A percentile compares a stretch with the other conserved stretches of the same genome.
Evolutionary conservation across 192 early-diverging fungal genomes (phyloP).

Genomic region (Coemansia sp.): DNA sequence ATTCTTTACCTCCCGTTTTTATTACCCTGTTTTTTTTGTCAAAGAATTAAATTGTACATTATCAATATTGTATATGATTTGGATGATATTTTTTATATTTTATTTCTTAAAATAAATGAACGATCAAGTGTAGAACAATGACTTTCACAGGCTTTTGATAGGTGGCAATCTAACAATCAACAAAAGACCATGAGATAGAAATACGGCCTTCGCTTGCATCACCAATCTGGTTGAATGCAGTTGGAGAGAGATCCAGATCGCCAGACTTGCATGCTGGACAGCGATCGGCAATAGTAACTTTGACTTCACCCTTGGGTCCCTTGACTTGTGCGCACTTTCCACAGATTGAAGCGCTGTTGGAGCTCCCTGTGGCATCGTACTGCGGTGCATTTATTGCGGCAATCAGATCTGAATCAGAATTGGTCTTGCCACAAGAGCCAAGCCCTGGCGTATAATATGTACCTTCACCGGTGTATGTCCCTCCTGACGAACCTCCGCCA

Average conservation of each 20-base stretch:
- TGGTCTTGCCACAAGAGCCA: slow-evolving; percentile 56
- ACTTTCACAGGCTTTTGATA: too few relatives aligned
- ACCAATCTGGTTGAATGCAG: slow-evolving; percentile 58
- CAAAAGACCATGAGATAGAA: slow-evolving; percentile 56
- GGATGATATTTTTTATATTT: too few relatives aligned
- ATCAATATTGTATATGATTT: too few relatives aligned
- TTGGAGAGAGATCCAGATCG: slow-evolving; percentile 57
- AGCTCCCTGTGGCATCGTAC: slow-evolving; percentile 54
- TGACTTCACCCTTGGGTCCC: slow-evolving; percentile 48
- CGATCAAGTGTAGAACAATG: too few relatives aligned
- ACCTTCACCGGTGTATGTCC: slow-evolving; percentile 56
- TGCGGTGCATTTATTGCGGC: slow-evolving; percentile 60
- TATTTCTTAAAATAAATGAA: too few relatives aligned
- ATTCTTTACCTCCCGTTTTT: neutral
- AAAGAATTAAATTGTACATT: too few relatives aligned
- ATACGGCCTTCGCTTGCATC: slow-evolving; percentile 50
- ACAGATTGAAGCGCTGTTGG: slow-evolving; percentile 51
- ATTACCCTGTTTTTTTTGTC: neutral
- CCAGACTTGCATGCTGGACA: slow-evolving; percentile 56
- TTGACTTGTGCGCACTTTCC: slow-evolving; percentile 55
- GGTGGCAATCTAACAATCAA: slow-evolving; percentile 32
- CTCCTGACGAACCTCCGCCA: slow-evolving; percentile 13
- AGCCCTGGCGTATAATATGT: slow-evolving; percentile 58
- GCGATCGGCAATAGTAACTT: slow-evolving; percentile 55
- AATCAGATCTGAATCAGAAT: slow-evolving; percentile 53